Base-by-base conservation (phyloP, 352 stramenopile genomes). In the Aphanomyces euteiches region DNA sequence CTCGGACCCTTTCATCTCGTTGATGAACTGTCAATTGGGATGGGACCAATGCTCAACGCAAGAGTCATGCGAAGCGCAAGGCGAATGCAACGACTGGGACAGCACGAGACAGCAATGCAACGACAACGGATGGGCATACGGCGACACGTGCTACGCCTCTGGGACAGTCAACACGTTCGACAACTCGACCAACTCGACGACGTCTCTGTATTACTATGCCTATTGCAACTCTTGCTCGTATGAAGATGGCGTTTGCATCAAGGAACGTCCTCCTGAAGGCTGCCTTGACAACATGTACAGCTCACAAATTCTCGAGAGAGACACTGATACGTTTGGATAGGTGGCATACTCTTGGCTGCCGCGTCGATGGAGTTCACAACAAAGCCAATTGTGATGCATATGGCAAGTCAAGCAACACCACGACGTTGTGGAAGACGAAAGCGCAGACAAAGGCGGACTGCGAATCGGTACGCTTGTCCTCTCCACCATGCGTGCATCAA, bases 1-100 rank as follows among this genome's bases (percentile, higher is more conserved):
- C 0, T 41, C 15, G 39, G 41, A 67, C 41, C 15, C 40, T 10
- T 56, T 43, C 13, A 36, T 36, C 17, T 36, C 37, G 0, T 56
- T 21, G 21, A 47, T 67, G 37, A 17, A n/a, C 7, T 67, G 59
- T 36, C 39, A 38, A 17, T 67, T 21, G 38, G 37, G 15, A 36
- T 56, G 12, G 12, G 39, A 21, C 13, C 37, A 38, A 21, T 67
- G 59, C 59, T n/a, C 38, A 0, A 54, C 38, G 5, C 37, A 17
- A 7, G 59, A 12, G 17, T 8, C 59, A 7, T 67, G 59, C 59
- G 59, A 47, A 10, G 59, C 59, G 5, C 59, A 67, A 56, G 59
- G 59, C 59, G 10, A 47, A 28, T 67, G 59, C 59, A 67, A 67
- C 10, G 59, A 67, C 41, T 17, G 59, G 5, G 59, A 67, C 59